A percentile compares a stretch with the other conserved stretches of the same genome.
These are phyloP conservation scores for Ascosphaera aggregata DNA, from an alignment of 2,329 filamentous ascomycete species.

Conservation along the genomic window DNA sequence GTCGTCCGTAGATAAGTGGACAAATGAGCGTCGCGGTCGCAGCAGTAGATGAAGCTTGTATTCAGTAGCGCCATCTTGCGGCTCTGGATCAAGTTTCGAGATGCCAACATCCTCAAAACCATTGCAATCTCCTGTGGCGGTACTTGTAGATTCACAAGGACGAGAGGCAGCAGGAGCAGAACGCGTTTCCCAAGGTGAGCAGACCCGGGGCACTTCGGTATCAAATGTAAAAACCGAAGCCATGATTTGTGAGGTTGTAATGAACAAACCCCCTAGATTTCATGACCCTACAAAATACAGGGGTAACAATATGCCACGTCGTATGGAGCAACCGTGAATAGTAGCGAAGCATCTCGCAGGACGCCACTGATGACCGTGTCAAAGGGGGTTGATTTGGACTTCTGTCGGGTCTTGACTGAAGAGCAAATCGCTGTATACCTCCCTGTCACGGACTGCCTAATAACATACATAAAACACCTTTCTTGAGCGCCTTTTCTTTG, in stretches of 20 bases:
- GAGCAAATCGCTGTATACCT: no score
- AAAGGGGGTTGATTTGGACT: no score
- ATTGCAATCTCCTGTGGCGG: conserved; percentile 17
- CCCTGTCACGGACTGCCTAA: no score
- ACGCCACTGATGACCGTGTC: not conserved
- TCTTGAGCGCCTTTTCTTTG: no score
- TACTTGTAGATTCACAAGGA: conserved; percentile 17
- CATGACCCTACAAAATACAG: not conserved
- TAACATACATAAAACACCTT: no score
- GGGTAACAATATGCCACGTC: not conserved
- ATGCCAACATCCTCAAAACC: conserved; percentile 35
- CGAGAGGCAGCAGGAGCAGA: conserved; percentile 30
- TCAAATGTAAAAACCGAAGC: conserved; percentile 95
- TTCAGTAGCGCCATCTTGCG: conserved; percentile 82
- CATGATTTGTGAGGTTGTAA: conserved; percentile 31
- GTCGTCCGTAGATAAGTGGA: conserved; percentile 41
- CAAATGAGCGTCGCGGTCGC: conserved; percentile 51
- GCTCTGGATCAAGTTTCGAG: conserved; percentile 64
- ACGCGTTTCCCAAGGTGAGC: conserved; percentile 49
- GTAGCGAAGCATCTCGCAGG: not conserved
- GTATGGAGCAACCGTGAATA: not conserved
- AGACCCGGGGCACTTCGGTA: conserved; percentile 62
- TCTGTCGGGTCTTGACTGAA: no score
- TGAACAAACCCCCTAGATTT: not conserved
- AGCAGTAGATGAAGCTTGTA: conserved; percentile 88